Evolutionary conservation across 805 yeast species (phyloP).

Genomic region (Lipomyces yamanashiensis): DNA sequence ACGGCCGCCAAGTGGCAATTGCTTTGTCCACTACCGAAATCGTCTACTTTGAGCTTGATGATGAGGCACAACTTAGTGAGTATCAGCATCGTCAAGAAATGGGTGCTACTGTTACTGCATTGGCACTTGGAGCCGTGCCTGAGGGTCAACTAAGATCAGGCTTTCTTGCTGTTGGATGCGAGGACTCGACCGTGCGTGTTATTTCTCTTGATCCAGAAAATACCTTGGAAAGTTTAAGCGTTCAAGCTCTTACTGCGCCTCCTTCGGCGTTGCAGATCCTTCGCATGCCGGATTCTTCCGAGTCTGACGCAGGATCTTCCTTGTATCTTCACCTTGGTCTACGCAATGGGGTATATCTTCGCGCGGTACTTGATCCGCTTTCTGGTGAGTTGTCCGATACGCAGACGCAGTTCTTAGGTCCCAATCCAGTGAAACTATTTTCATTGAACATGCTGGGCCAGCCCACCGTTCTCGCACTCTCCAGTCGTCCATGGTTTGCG

Average conservation of each 20-base stretch:
- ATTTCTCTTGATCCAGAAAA: constrained; percentile 63
- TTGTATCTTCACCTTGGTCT: constrained; percentile 74
- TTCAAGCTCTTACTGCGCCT: constrained; percentile 68
- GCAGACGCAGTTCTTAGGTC: constrained; percentile 73
- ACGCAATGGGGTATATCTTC: constrained; percentile 78
- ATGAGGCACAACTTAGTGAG: constrained; percentile 63
- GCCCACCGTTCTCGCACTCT: constrained; percentile 54
- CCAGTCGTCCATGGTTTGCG: constrained; percentile 62
- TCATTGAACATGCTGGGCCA: constrained; percentile 44
- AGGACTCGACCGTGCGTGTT: constrained; percentile 71
- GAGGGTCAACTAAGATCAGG: constrained; percentile 55
- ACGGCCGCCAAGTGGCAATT: constrained; percentile 68
- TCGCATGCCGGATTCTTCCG: constrained; percentile 41
- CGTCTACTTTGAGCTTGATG: constrained; percentile 80
- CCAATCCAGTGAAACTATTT: constrained; percentile 61
- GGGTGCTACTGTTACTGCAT: constrained; percentile 53
- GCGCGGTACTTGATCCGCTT: constrained; percentile 59
- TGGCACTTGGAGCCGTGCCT: constrained; percentile 56
- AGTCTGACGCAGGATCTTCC: constrained; percentile 16
- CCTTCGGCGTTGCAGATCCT: constrained; percentile 49
- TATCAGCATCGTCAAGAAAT: constrained; percentile 65
- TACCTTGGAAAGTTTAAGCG: constrained; percentile 63
- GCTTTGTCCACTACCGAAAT: constrained; percentile 75
- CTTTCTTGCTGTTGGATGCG: constrained; percentile 70
- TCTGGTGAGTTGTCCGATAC: constrained; percentile 70